Evolutionary conservation across 2,329 filamentous ascomycete genomes (phyloP).

Genomic region (Fusarium neocosmosporiellum): DNA sequence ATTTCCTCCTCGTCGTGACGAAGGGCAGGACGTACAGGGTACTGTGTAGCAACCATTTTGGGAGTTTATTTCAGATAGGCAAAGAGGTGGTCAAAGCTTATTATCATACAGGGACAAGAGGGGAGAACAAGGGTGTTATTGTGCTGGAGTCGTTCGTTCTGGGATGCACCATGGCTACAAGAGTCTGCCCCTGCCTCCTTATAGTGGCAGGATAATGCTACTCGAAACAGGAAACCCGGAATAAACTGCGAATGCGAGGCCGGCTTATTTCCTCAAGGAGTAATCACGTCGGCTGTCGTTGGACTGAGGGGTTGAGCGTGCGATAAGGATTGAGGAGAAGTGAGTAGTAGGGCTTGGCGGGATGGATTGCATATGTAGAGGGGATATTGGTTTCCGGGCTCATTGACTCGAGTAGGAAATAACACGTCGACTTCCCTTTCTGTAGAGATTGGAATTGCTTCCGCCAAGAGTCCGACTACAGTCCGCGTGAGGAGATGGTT

Average conservation of each 20-base stretch:
- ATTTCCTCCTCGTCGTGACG: constrained; percentile 12
- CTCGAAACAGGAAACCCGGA: not conserved
- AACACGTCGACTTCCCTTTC: not conserved
- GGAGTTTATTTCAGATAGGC: not conserved
- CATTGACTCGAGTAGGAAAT: not conserved
- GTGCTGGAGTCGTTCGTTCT: not conserved
- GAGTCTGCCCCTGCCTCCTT: not conserved
- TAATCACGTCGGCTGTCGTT: not conserved
- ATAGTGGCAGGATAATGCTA: not conserved
- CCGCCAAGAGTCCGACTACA: not conserved
- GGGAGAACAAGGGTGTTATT: not conserved
- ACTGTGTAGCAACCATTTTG: not conserved
- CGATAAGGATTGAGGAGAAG: not conserved
- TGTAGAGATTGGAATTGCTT: not conserved
- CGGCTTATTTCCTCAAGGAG: not conserved
- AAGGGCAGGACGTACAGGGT: not conserved
- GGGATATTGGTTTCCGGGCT: not conserved
- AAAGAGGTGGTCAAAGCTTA: not conserved
- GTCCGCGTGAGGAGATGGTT: not conserved
- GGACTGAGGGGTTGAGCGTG: not conserved
- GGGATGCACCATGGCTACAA: not conserved
- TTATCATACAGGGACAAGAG: not conserved
- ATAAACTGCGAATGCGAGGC: accelerated
- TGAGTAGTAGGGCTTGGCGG: not conserved
- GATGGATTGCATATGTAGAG: not conserved